Evolutionary conservation across 805 yeast species (phyloP).

Genomic region (Wickerhamomyces bisporus): DNA sequence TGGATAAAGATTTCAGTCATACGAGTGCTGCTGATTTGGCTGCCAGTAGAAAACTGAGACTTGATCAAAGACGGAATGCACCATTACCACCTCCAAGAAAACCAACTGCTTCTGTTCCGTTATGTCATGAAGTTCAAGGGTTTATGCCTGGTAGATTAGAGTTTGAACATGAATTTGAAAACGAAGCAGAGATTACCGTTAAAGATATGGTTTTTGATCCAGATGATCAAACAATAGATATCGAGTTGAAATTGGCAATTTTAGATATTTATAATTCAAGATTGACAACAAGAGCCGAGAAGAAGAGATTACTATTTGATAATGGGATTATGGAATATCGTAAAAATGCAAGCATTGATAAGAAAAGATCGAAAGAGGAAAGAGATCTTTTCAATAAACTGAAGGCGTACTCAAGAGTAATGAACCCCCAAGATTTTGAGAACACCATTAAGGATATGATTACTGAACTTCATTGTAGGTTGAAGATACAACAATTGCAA

Average conservation of each 20-base stretch:
- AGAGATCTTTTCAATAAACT: conserved; percentile 71
- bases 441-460: conserved; percentile 67
- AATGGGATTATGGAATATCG: conserved; percentile 83
- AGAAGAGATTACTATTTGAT: conserved; percentile 74
- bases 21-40: conserved; percentile 68
- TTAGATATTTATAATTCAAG: conserved; percentile 87
- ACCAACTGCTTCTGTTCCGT: conserved; percentile 87
- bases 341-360: conserved; percentile 74
- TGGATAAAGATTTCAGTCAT: conserved; percentile 59
- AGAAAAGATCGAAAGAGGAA: conserved; percentile 83
- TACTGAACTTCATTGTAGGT: conserved; percentile 72
- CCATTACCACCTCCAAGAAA: conserved; percentile 85
- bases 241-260: conserved; percentile 82
- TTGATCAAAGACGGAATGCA: conserved; percentile 65
- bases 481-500: conserved; percentile 83
- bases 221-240: conserved; percentile 83
- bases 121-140: conserved; percentile 96
- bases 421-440: conserved; percentile 78
- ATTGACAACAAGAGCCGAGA: conserved; percentile 86
- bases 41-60: conserved; percentile 57
- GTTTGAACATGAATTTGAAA: conserved; percentile 93
- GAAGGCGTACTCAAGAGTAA: conserved; percentile 75
- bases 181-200: conserved; percentile 90
- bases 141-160: conserved; percentile 98
- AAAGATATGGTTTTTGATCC: conserved; percentile 96